Evolutionary conservation across 2,329 filamentous ascomycete species (phyloP).

Genomic region (Apiospora aurea): DNA sequence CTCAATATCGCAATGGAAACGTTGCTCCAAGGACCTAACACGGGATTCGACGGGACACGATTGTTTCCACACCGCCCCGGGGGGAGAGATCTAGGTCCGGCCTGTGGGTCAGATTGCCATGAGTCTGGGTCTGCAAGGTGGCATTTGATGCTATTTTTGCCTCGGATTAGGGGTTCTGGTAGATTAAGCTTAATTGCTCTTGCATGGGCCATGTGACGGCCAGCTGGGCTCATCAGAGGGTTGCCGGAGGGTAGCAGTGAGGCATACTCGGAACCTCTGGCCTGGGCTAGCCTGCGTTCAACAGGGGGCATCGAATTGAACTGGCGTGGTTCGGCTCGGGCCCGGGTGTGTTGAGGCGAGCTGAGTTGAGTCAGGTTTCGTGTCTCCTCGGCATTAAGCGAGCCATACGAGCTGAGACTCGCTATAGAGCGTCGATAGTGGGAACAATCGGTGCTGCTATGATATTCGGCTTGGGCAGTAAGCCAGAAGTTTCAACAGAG

Average conservation of each 20-base stretch:
- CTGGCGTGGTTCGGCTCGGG: neutral
- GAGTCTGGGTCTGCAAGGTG: slow-evolving; percentile 23
- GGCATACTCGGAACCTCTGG: neutral
- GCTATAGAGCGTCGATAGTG: neutral
- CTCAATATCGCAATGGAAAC: neutral
- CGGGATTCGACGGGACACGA: neutral
- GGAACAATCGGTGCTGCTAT: too few relatives aligned
- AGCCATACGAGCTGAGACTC: slow-evolving; percentile 6
- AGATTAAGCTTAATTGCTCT: slow-evolving; percentile 47
- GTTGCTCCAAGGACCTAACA: neutral
- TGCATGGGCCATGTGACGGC: slow-evolving; percentile 1
- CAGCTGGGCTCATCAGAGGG: neutral
- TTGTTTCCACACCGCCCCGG: neutral
- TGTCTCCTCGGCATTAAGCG: neutral
- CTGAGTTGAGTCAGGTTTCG: slow-evolving; percentile 5
- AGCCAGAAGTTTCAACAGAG: neutral
- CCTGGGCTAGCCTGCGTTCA: neutral
- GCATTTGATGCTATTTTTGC: slow-evolving; percentile 45
- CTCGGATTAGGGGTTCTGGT: slow-evolving; percentile 34
- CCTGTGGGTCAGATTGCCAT: slow-evolving; percentile 27
- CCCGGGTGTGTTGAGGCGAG: neutral
- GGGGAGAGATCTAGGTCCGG: slow-evolving; percentile 35
- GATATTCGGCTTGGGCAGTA: neutral
- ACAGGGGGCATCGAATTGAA: neutral
- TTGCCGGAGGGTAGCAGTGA: neutral